Evolutionary conservation across 768 basidiomycete species (phyloP).

Genomic region (Amanita fuliginea): DNA sequence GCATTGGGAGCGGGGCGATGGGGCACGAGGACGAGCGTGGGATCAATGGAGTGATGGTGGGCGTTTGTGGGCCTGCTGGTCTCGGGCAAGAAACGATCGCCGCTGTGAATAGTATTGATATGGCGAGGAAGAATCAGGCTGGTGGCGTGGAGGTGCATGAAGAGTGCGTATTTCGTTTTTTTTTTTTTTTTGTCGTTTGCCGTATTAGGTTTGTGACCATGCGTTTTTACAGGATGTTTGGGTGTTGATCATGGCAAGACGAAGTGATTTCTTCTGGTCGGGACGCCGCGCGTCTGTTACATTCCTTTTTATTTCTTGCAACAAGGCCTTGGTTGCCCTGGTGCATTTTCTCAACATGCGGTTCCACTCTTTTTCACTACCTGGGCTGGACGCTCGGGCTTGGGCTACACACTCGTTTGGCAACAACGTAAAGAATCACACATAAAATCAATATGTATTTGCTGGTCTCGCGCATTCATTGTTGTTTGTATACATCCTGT

Average conservation of each 20-base stretch:
- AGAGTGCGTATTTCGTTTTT: conserved; percentile 11
- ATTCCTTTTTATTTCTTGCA: no score
- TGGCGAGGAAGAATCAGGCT: conserved; percentile 20
- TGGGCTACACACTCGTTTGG: no score
- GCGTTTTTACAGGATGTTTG: background rate
- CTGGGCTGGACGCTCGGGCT: no score
- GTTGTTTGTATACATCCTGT: background rate
- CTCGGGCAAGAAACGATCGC: background rate
- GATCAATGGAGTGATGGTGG: conserved; percentile 6
- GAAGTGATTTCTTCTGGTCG: background rate
- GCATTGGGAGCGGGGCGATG: background rate
- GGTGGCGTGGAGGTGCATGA: conserved; percentile 34
- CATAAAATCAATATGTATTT: background rate
- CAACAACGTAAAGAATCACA: no score
- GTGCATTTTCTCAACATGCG: no score
- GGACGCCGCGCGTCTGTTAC: background rate
- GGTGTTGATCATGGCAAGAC: background rate
- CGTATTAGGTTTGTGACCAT: background rate
- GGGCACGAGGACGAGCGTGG: conserved; percentile 2
- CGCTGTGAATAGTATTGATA: conserved; percentile 22
- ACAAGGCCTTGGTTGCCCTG: no score
- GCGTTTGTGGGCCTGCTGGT: background rate
- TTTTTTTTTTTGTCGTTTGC: background rate
- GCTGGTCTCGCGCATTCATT: background rate
- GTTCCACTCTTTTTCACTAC: no score